These are phyloP conservation scores for Acanthamoeba lenticulata DNA, from an alignment of 208 protist genomes.

Conservation along the genomic window DNA sequence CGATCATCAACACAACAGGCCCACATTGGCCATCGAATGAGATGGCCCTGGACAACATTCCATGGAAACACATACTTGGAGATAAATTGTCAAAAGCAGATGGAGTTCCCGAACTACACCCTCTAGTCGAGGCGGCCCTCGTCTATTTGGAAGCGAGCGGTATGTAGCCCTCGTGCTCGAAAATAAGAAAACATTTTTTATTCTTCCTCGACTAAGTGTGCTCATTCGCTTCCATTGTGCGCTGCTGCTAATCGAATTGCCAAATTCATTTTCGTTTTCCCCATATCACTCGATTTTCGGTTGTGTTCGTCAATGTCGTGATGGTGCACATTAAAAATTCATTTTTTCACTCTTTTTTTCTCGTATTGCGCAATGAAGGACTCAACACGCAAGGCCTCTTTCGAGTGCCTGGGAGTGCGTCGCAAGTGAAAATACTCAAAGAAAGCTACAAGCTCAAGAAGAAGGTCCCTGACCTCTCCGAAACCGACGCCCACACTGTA, in stretches of 20 bases:
- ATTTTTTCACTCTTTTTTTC: no score
- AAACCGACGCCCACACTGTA: background rate
- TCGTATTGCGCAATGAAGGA: background rate
- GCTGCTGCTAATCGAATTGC: no score
- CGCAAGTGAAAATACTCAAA: background rate
- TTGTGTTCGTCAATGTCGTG: background rate
- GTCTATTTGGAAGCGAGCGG: background rate
- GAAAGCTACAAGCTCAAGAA: background rate
- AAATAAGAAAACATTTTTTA: no score
- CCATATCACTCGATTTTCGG: background rate
- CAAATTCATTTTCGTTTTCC: background rate
- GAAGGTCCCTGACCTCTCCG: background rate
- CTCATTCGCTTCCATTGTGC: background rate
- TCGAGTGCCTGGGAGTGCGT: background rate
- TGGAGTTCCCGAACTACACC: background rate
- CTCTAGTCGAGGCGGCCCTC: background rate
- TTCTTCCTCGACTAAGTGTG: background rate
- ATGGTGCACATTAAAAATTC: no score
- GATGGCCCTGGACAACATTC: background rate
- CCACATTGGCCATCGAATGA: background rate
- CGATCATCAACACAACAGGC: no score
- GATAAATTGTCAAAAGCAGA: background rate
- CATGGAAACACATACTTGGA: background rate
- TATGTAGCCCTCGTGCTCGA: no score
- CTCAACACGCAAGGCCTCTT: background rate